These are phyloP conservation scores for Wallacemonas rigidus DNA, from an alignment of 208 protist species.

Conservation along the genomic window DNA sequence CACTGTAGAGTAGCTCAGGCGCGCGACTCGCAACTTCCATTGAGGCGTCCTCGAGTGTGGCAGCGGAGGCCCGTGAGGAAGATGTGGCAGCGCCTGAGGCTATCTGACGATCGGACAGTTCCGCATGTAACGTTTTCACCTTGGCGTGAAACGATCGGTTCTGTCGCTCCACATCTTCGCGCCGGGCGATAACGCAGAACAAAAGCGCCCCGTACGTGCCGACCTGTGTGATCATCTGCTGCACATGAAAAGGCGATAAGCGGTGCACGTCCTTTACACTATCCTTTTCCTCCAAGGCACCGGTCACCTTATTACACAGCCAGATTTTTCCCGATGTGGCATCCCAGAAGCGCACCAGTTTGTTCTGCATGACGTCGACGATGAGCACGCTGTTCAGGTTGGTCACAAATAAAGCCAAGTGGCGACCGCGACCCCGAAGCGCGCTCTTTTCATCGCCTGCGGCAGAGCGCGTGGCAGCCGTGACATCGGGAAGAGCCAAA, in stretches of 20 bases:
- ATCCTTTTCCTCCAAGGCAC: slow-evolving; percentile 1
- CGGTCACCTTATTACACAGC: slow-evolving; percentile 2
- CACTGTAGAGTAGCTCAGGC: slow-evolving; percentile 11
- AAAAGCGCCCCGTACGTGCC: slow-evolving; percentile 37
- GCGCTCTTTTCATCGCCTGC: no score
- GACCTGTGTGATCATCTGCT: slow-evolving; percentile 29
- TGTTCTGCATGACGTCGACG: slow-evolving; percentile 30
- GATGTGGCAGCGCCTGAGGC: neutral
- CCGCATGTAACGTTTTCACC: neutral
- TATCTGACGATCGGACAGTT: neutral
- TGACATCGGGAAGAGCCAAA: slow-evolving; percentile 19
- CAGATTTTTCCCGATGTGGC: slow-evolving; percentile 7
- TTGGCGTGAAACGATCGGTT: slow-evolving; percentile 1
- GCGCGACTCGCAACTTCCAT: slow-evolving; percentile 5
- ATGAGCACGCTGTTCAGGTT: slow-evolving; percentile 31
- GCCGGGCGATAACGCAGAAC: slow-evolving; percentile 30
- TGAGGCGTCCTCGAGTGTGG: neutral
- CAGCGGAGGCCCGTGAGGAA: no score
- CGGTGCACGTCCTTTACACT: slow-evolving; percentile 8
- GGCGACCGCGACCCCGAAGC: neutral
- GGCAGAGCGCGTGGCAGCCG: neutral
- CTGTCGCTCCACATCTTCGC: slow-evolving; percentile 5
- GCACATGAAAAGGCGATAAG: slow-evolving; percentile 22
- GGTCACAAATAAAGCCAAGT: slow-evolving; percentile 35
- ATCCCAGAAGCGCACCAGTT: slow-evolving; percentile 18